These are phyloP conservation scores for Myxozyma geophila DNA, from an alignment of 805 yeast genomes.

Conservation along the genomic window DNA sequence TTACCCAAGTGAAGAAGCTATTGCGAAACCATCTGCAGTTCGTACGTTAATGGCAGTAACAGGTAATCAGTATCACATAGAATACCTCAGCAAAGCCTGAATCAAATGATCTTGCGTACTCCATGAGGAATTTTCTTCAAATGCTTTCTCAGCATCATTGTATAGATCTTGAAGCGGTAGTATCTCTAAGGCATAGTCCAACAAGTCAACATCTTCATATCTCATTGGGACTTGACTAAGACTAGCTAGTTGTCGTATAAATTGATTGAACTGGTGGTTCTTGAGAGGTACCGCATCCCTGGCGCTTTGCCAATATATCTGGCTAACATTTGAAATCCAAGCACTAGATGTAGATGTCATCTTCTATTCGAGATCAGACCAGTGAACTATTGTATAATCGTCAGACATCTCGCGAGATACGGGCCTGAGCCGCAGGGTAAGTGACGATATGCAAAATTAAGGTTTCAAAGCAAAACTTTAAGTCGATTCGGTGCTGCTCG, in stretches of 20 bases:
- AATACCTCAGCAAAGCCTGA: slow-evolving; percentile 52
- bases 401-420: too few relatives aligned
- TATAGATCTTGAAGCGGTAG: slow-evolving; percentile 66
- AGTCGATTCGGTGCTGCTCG: not conserved
- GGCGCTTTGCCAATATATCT: not conserved
- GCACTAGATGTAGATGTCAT: too few relatives aligned
- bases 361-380: too few relatives aligned
- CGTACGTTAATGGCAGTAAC: not conserved
- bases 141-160: slow-evolving; percentile 59
- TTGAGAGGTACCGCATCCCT: too few relatives aligned
- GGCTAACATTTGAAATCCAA: not conserved
- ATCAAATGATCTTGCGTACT: slow-evolving; percentile 64
- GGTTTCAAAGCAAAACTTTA: not conserved
- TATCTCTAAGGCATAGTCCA: slow-evolving; percentile 63
- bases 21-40: slow-evolving; percentile 66
- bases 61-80: not conserved
- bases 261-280: not conserved
- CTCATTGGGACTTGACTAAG: slow-evolving; percentile 38
- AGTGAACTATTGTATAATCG: too few relatives aligned
- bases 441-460: not conserved
- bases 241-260: slow-evolving; percentile 3
- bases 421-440: too few relatives aligned
- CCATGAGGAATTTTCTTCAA: slow-evolving; percentile 41
- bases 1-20: slow-evolving; percentile 83
- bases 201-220: slow-evolving; percentile 52